Evolutionary conservation across 208 protist species (phyloP), one percentile per base, ranked within the genome.

Genomic region (Leptomonas pyrrhocoris): DNA sequence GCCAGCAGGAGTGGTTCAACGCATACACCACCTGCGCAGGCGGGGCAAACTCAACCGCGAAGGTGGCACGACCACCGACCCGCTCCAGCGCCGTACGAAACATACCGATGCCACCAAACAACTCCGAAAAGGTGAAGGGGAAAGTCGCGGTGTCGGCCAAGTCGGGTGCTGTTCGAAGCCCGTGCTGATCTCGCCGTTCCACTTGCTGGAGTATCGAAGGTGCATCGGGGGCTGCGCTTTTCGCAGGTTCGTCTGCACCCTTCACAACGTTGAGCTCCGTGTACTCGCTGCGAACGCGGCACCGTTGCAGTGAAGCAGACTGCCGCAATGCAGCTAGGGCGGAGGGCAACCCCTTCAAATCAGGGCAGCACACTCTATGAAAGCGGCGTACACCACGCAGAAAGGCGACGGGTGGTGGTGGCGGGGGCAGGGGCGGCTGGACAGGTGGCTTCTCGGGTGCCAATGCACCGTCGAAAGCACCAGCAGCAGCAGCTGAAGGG

Each of bases 21-120:
- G 45, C 68, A 58, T 97, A 95, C 16, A 86, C 80, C 45, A 57
- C 53, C 46, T 77, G 61, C 28, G 85, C 84, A 0, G 73, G 62
- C 2, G 60, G 48, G 1, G 88, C 81, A 27, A 81, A 74, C 77
- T 94, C 88, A 8, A 90, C 85, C 1, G 88, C 87, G 57, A 95
- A 93, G 15, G 82, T 70, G 23, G 86, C 80, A 30, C 27, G 63
- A 4, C 85, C 86, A 7, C 89, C 88, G 2, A 85, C 75, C 0
- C 69, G 53, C 71, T 90, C 81, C n/a, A 96, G 65, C 2, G 75
- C 92, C 6, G 84, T 40, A 23, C 89, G 79, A 49, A 96, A 95
- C 84, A 94, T 91, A 43, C 89, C 92, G 53, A 96, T 93, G 19
- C 90, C 92, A n/a, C 85, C 83, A 68, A 97, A 97, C n/a, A 97